phyloP scores from a whole-genome alignment of 257 asterid genomes.

The Solanum lycopersicoides region DNA sequence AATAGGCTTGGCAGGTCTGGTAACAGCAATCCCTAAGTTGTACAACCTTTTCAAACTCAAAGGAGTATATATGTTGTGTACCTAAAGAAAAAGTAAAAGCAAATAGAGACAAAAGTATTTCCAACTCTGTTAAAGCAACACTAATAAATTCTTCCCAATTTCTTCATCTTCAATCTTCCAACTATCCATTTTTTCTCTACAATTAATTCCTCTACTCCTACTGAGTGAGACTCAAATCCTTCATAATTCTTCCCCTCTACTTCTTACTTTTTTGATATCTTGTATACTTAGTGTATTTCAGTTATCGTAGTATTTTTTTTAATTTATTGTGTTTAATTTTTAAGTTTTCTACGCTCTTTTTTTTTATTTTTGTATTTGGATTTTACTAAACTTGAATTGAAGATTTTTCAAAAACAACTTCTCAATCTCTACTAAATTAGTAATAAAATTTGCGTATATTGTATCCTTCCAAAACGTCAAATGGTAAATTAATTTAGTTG shows the following conservation, averaged over 20 bases:
- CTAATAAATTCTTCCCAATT: not conserved
- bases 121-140: not conserved
- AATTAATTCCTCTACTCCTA: not conserved
- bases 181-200: not conserved
- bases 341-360: too few relatives aligned
- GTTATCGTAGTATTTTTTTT: too few relatives aligned
- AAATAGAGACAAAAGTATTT: not conserved
- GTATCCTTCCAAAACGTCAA: too few relatives aligned
- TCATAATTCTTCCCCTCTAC: not conserved
- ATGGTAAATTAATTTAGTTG: not conserved
- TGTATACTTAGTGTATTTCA: not conserved
- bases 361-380: too few relatives aligned
- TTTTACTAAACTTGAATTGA: too few relatives aligned
- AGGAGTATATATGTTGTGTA: not conserved
- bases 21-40: not conserved
- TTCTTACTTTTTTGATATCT: too few relatives aligned
- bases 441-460: too few relatives aligned
- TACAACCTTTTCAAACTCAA: not conserved
- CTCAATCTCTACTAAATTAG: too few relatives aligned
- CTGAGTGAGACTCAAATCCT: not conserved
- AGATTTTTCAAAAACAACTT: too few relatives aligned
- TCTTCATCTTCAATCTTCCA: not conserved
- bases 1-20: not conserved
- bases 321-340: not conserved
- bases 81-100: not conserved